Conservation (phyloP, 495 filamentous ascomycete genomes). For the Penicillium steckii region DNA sequence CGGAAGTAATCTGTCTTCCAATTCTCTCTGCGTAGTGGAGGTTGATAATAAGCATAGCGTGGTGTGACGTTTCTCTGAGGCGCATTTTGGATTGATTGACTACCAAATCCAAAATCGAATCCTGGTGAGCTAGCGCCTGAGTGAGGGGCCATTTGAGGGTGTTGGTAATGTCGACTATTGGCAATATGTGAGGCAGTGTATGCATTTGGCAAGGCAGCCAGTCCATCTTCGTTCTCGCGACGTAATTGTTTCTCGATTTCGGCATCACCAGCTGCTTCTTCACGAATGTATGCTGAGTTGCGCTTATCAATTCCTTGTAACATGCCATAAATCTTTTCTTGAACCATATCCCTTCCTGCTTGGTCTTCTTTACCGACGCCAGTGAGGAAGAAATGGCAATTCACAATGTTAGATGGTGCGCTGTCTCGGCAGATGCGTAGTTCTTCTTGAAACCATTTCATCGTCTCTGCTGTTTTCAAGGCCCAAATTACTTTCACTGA, state of each 20-base stretch:
- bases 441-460: constrained; percentile 98
- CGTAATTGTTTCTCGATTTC: constrained; percentile 77
- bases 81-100: constrained; percentile 1
- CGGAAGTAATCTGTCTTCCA: constrained; percentile 94
- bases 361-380: constrained; percentile 42
- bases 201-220: constrained; percentile 71
- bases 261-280: constrained; percentile 75
- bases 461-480: constrained; percentile 81
- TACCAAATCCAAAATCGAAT: constrained; percentile 36
- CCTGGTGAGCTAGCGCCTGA: constrained; percentile 6
- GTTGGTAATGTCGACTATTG: constrained; percentile 16
- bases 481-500: constrained; percentile 91
- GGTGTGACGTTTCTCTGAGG: constrained; percentile 46
- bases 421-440: constrained; percentile 83
- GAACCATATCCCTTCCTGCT: constrained; percentile 60
- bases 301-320: constrained; percentile 80
- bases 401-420: constrained; percentile 78
- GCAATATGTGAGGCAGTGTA: constrained; percentile 23
- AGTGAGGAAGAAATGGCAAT: constrained; percentile 94
- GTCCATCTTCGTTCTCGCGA: constrained; percentile 80
- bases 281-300: constrained; percentile 73
- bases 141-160: constrained; percentile 5
- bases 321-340: constrained; percentile 81
- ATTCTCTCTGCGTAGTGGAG: constrained; percentile 67
- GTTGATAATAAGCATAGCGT: constrained; percentile 75